These are phyloP conservation scores for Berberis vulgaris DNA, from an alignment of 164 flowering plant genomes.

Conservation along the genomic window DNA sequence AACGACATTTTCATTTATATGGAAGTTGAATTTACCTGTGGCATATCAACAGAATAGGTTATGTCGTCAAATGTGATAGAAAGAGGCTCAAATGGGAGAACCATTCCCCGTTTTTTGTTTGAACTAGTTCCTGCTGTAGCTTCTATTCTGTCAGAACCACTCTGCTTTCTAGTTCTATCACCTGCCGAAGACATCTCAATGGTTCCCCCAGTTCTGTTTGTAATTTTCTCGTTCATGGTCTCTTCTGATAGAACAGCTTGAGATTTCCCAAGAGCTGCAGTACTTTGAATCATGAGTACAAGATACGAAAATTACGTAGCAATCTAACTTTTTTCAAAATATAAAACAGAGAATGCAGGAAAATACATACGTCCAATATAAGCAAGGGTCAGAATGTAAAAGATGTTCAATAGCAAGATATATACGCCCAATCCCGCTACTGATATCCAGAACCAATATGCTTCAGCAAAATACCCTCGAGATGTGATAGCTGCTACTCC, in stretches of 20 bases:
- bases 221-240: slow-evolving; percentile 9
- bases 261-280: slow-evolving; percentile 34
- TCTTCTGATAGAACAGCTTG: slow-evolving; percentile 29
- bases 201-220: slow-evolving; percentile 10
- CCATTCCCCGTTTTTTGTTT: slow-evolving; percentile 47
- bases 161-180: neutral
- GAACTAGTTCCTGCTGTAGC: slow-evolving; percentile 12
- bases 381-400: slow-evolving; percentile 20
- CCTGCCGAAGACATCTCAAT: slow-evolving; percentile 11
- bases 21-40: slow-evolving; percentile 26
- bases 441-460: slow-evolving; percentile 36
- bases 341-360: neutral
- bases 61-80: slow-evolving; percentile 55
- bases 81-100: slow-evolving; percentile 60
- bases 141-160: slow-evolving; percentile 7
- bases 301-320: no score
- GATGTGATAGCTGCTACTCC: slow-evolving; percentile 19
- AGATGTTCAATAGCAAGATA: slow-evolving; percentile 17
- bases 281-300: neutral
- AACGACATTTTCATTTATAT: neutral
- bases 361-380: slow-evolving; percentile 25
- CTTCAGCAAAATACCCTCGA: slow-evolving; percentile 16
- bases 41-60: slow-evolving; percentile 42
- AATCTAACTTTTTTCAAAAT: neutral
- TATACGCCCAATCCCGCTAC: slow-evolving; percentile 23